Evolutionary conservation across 169 alveolate genomes (phyloP), one percentile per base, ranked within the genome.

Genomic region (Blepharisma undulans): DNA sequence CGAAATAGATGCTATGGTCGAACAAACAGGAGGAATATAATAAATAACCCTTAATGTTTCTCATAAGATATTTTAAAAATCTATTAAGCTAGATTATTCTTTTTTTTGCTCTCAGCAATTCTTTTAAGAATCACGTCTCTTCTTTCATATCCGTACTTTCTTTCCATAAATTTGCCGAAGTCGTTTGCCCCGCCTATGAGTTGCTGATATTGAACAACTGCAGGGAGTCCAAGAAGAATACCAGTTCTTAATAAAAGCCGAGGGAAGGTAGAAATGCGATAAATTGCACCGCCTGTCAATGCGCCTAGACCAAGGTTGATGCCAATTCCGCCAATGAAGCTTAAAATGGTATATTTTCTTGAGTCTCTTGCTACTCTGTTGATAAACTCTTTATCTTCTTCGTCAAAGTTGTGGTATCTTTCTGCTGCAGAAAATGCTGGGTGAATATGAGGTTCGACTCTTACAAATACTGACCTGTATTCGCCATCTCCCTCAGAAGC

Each of bases 1-100:
- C 91, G 98, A 98, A 92, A 98, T 99, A 61, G 99, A 99, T 91
- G 99, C 99, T n/a, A 99, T 99, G 99, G 99, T 99, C 25, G 99
- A 98, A 84, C 99, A 99, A 92, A 97, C 99, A 29, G 99, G 99
- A 29, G 99, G 99, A 48, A 48, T 71, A 77, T 66, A 87, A 59
- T 71, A 85, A 81, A 14, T 81, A 81, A 27, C 7, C 76, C 8
- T 1, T 6, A 1, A 48, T 48, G 66, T 48, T 48, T 48, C 66
- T 48, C 66, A 48, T 48, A 10, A 2, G 7, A 48, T 48, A 48
- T 48, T 48, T 48, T 48, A 8, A 48, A 48, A 48, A 48, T 48
- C 66, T 48, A 48, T 48, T 48, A 2, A 48, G 2, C 66, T 48
- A 48, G 66, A 48, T 48, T 48, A 2, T 2, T 2, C 10, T 48